Evolutionary conservation across 2,329 filamentous ascomycete genomes (phyloP), one percentile per base, ranked within the genome.

Genomic region (Myriosclerotinia curreyana): DNA sequence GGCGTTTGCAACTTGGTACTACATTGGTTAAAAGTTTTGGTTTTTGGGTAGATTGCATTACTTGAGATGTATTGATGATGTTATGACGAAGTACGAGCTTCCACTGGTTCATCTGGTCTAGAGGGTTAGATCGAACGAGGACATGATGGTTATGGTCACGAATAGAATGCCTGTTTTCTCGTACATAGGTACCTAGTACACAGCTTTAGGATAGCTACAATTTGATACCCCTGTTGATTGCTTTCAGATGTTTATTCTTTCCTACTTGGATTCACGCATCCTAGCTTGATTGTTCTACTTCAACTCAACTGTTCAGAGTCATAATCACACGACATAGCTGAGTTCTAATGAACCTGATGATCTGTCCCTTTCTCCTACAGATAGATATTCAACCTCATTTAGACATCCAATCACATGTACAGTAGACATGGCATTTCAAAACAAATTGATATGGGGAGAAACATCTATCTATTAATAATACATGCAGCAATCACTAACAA

Each of bases 1-100:
- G 3, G 50, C 52, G 17, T 48, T 61, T 54, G 58, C 56, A n/a
- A 40, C 56, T 22, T 64, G 62, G 62, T 64, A 64, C 42, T 64
- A 53, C 17, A 28, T 61, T 54, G 25, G 40, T 6, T 64, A 49
- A 28, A 12, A 40, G 38, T 31, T 42, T 22, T 15, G 14, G n/a
- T 11, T 50, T n/a, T 22, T 40, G 52, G 46, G n/a, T 51, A 22
- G 25, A 20, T 44, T 36, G 36, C 40, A 38, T 22, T 42, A 22
- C 20, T 36, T 48, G 7, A 20, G 12, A 36, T 36, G n/a, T 20
- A 34, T 38, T 25, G 7, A 59, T 14, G 28, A 25, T 15, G 14
- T 59, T 48, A 38, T 12, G n/a, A 38, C 25, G 40, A 22, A 20
- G 31, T 8, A 17, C 9, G 42, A 38, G 20, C n/a, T 15, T 25